Percentiles rank a stretch among this genome's conserved stretches.
phyloP scores from a whole-genome alignment of 768 basidiomycete species.

The Harrya chromipes region DNA sequence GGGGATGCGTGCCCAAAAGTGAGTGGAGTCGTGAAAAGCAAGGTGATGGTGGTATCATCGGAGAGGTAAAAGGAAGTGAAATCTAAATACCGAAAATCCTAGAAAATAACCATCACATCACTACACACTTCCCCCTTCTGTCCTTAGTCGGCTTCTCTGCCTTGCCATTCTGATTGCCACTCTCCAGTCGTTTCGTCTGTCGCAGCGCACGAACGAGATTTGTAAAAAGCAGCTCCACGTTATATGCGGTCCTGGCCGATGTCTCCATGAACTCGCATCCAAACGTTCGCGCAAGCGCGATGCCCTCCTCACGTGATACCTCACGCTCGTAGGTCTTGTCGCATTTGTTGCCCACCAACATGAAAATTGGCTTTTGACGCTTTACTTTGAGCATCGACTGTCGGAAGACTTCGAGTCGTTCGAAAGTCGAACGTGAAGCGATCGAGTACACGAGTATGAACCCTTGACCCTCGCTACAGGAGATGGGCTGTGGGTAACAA shows the following conservation, averaged over 20 bases:
- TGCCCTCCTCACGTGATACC: slow-evolving; percentile 88
- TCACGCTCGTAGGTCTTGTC: slow-evolving; percentile 91
- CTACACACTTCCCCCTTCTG: slow-evolving; percentile 62
- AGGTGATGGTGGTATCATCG: slow-evolving; percentile 71
- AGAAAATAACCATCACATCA: slow-evolving; percentile 70
- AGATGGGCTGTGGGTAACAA: slow-evolving; percentile 5
- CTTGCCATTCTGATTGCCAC: slow-evolving; percentile 44
- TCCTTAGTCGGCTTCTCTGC: slow-evolving; percentile 42
- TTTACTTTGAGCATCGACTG: slow-evolving; percentile 90
- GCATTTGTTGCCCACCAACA: slow-evolving; percentile 95
- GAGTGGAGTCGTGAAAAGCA: slow-evolving; percentile 28
- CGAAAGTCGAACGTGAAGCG: slow-evolving; percentile 88
- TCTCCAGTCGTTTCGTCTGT: slow-evolving; percentile 54
- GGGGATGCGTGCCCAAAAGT: slow-evolving; percentile 24
- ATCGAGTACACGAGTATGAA: slow-evolving; percentile 97
- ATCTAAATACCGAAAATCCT: slow-evolving; percentile 66
- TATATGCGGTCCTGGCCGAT: slow-evolving; percentile 91
- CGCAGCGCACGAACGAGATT: slow-evolving; percentile 82
- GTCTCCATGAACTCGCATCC: slow-evolving; percentile 96
- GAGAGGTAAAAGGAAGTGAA: slow-evolving; percentile 59
- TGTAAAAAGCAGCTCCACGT: slow-evolving; percentile 89
- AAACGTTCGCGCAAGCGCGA: slow-evolving; percentile 73
- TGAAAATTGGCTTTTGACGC: slow-evolving; percentile 79
- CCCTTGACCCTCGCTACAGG: slow-evolving; percentile 87
- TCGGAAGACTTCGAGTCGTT: slow-evolving; percentile 85